Conservation (phyloP, 164 flowering plant species). For the Vitis labrusca region DNA sequence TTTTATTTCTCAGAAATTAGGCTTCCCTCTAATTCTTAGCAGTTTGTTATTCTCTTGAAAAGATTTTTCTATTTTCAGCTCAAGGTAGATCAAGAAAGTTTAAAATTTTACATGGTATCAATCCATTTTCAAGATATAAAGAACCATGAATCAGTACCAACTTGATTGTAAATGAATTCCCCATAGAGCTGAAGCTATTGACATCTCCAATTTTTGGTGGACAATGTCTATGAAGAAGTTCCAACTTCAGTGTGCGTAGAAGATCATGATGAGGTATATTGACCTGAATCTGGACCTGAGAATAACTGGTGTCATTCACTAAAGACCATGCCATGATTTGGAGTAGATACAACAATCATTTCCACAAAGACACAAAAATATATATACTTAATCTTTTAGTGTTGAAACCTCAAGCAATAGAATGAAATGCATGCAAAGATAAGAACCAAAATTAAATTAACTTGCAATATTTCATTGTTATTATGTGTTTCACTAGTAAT, state of each 20-base stretch:
- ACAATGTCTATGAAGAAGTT: conserved; percentile 45
- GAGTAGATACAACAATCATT: background rate
- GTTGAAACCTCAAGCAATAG: too few species aligned
- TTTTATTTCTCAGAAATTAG: too few species aligned
- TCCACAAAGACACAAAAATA: too few species aligned
- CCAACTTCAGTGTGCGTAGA: conserved; percentile 51
- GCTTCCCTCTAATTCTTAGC: background rate
- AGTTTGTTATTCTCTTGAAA: background rate
- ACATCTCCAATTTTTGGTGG: conserved; percentile 29
- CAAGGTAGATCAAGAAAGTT: background rate
- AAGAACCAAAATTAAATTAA: too few species aligned
- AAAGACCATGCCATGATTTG: background rate
- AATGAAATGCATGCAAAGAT: too few species aligned
- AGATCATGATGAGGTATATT: conserved; percentile 48
- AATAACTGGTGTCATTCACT: conserved; percentile 8
- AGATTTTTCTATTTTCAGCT: background rate
- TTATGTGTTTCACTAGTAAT: too few species aligned
- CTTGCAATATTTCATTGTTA: too few species aligned
- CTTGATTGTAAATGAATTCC: conserved; percentile 66
- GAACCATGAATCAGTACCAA: conserved; percentile 31
- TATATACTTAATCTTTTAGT: background rate
- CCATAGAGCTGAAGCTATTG: conserved; percentile 26
- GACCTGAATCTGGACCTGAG: conserved; percentile 58
- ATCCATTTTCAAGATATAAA: background rate
- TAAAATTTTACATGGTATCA: background rate